Conservation (phyloP, 441 rosid genomes). For the Jatropha podagrica region DNA sequence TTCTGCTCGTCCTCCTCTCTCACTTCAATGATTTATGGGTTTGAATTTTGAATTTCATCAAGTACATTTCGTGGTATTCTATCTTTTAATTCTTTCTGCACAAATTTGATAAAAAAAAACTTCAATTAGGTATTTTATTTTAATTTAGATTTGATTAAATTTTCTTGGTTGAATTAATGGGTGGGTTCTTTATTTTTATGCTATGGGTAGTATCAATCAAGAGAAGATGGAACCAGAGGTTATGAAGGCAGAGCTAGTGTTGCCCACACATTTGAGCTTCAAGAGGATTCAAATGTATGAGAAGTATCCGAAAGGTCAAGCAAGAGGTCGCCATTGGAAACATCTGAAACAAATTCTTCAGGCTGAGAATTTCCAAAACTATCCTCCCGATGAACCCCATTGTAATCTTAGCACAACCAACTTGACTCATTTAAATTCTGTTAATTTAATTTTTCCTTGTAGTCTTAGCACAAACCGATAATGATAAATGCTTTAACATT, state of each 20-base stretch:
- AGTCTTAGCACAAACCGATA: too few species aligned
- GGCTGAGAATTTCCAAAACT: slow-evolving; percentile 67
- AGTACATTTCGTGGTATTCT: too few species aligned
- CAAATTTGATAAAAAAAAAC: too few species aligned
- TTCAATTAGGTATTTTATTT: too few species aligned
- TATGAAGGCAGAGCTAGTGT: slow-evolving; percentile 64
- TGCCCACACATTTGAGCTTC: slow-evolving; percentile 65
- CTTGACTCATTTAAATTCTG: neutral
- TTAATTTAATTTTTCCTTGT: neutral
- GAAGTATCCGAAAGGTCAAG: slow-evolving; percentile 89
- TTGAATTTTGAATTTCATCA: too few species aligned
- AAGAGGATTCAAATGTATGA: slow-evolving; percentile 73
- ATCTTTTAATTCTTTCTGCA: too few species aligned
- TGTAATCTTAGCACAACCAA: slow-evolving; percentile 35
- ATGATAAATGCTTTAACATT: neutral
- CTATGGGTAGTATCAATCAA: neutral
- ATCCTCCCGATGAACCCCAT: slow-evolving; percentile 61
- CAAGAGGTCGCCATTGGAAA: slow-evolving; percentile 85
- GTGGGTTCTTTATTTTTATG: too few species aligned
- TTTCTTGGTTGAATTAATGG: too few species aligned
- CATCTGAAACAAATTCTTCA: slow-evolving; percentile 97
- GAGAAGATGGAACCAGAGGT: slow-evolving; percentile 68
- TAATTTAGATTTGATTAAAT: too few species aligned
- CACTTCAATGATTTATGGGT: too few species aligned
- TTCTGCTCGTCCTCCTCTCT: too few species aligned